Base-by-base conservation (phyloP, 306 rosid genomes). In the Hylodesmum podocarpum region DNA sequence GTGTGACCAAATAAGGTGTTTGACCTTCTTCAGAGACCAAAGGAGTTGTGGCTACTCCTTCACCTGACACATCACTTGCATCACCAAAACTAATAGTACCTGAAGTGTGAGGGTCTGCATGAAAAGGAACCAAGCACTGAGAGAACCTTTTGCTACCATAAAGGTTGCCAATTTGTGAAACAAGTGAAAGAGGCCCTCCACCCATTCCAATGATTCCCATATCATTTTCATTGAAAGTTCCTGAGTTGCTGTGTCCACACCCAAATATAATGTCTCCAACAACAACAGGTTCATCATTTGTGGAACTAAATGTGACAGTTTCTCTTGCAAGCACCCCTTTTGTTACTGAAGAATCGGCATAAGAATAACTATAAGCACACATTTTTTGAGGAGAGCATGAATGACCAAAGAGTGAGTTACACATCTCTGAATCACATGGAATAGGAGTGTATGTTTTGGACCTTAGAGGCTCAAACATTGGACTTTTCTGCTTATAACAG, bases 141-240 rank as follows among this genome's bases (percentile, higher is more conserved):
- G 95, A 90, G 78, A 90, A 86, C 57, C 77, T 86, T 44, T 5
- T 86, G 36, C 83, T 64, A 22, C 92, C 88, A 53, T 82, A 69
- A 28, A 70, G 4, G 1, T 80, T 2, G 54, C 87, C 84, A 3
- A 90, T 27, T 34, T 90, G 92, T 21, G 92, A 86, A 44, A 88
- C 80, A 41, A 90, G 85, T 5, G 95, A 90, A 0, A 83, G 44
- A 41, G 90, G 78, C 8, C 92, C 89, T 44, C 90, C 88, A 41
- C 88, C 89, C 22, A 90, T 12, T 4, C 92, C 90, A 28, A 90
- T 41, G 14, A 88, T 27, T n/a, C 92, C 90, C 90, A 87, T 90
- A 4, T 88, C 95, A 0, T 88, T 83, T 55, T 88, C 88, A 58
- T 83, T 84, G 78, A 88, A 88, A 19, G 46, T 39, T 46, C 89